Evolutionary conservation across 441 rosid genomes (phyloP), one percentile per base, ranked within the genome.

Genomic region (Populus tomentosa): DNA sequence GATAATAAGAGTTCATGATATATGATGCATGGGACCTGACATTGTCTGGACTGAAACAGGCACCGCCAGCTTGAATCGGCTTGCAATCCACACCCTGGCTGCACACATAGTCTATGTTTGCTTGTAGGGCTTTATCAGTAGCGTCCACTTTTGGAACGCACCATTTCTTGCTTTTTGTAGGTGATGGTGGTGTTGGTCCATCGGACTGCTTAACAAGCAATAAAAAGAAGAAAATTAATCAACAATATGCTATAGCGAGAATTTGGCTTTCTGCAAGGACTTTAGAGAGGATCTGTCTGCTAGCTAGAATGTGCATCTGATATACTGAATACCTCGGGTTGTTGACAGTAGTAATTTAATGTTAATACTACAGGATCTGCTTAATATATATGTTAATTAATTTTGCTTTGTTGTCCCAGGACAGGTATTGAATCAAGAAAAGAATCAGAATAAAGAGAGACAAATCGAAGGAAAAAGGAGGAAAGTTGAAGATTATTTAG

Each of bases 61-160:
- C 53, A 50, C 94, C 94, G 18, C 90, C 92, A 0, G 78, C 69
- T 82, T 87, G 87, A 74, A 92, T 87, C 1, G 92, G 87, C 78
- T 35, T 75, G 78, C 97, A 92, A 71, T 90, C 87, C 72, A 88
- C 75, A 18, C 87, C 84, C 0, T 28, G 63, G 82, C 89, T 86
- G 75, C 95, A 90, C 33, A 75, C 90, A 75, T 86, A 92, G 73
- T 92, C 93, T 74, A 92, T 79, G 77, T 87, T 92, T 67, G 82
- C 78, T 66, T 92, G 97, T 75, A 90, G 36, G 59, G 82, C 85
- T 72, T 78, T 83, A 42, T 86, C 85, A 9, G 40, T 82, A 6
- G 86, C 87, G 71, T 75, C 74, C 1, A 86, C 18, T 71, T 82
- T 83, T 2, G 95, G 84, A 56, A 90, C 85, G 77, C 95, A 92